Evolutionary conservation across 345 rosid species (phyloP).

Genomic region (Murraya koenigii): DNA sequence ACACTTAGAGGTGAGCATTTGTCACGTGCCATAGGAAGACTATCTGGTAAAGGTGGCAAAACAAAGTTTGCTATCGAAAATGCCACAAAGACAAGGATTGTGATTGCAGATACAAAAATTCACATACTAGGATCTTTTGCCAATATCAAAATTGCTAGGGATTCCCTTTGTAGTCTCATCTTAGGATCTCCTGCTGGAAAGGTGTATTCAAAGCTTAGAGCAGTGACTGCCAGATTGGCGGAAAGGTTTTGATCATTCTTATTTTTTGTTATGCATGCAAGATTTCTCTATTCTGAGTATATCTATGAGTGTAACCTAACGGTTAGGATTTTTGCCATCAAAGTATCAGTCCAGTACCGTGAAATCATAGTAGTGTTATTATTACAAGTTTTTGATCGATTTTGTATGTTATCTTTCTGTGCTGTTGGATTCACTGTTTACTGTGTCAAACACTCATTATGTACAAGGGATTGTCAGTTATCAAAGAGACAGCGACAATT

Average conservation of each 20-base stretch:
- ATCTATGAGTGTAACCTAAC: background rate
- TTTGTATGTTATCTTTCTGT: background rate
- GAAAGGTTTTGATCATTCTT: conserved; percentile 36
- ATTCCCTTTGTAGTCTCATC: conserved; percentile 84
- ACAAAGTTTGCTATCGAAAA: conserved; percentile 86
- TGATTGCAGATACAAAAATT: conserved; percentile 78
- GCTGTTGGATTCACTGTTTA: background rate
- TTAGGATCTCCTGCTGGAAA: conserved; percentile 86
- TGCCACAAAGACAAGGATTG: conserved; percentile 82
- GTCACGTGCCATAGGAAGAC: conserved; percentile 81
- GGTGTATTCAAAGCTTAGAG: conserved; percentile 48
- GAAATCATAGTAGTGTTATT: background rate
- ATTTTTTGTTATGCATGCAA: background rate
- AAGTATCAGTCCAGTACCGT: background rate
- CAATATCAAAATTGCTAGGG: conserved; percentile 75
- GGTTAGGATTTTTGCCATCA: background rate
- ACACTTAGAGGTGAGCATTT: conserved; percentile 81
- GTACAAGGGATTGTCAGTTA: background rate
- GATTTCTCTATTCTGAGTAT: background rate
- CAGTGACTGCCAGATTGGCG: conserved; percentile 36
- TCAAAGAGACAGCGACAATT: background rate
- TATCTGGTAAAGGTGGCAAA: conserved; percentile 90
- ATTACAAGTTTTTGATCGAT: background rate
- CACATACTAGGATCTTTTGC: conserved; percentile 80
- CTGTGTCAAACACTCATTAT: background rate